These are phyloP conservation scores for Blastobotrys peoriensis DNA, from an alignment of 805 yeast species.

Conservation along the genomic window DNA sequence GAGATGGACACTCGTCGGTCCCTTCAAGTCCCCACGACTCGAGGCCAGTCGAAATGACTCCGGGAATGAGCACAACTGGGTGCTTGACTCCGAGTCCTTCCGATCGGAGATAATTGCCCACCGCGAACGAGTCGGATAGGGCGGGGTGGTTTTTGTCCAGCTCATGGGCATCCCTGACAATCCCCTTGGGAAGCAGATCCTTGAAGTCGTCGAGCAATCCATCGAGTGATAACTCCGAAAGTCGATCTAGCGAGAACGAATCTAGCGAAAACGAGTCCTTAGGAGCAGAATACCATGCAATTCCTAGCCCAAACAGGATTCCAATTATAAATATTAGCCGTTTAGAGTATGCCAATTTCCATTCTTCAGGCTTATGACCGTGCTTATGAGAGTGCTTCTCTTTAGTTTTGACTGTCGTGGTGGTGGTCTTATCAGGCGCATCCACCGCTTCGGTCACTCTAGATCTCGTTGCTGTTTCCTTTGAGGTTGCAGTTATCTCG, in stretches of 20 bases:
- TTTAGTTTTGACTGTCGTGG: too few relatives aligned
- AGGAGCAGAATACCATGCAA: conserved; percentile 59
- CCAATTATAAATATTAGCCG: conserved; percentile 63
- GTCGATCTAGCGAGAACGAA: conserved; percentile 42
- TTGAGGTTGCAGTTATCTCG: too few relatives aligned
- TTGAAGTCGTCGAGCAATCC: conserved; percentile 51
- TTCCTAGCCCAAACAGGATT: conserved; percentile 58
- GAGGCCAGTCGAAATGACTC: conserved; percentile 90
- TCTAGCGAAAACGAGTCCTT: conserved; percentile 23
- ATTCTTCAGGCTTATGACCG: conserved; percentile 1
- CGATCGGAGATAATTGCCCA: conserved; percentile 59
- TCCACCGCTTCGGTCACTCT: too few relatives aligned
- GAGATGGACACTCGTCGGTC: conserved; percentile 72
- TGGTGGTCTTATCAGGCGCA: too few relatives aligned
- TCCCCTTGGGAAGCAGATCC: conserved; percentile 72
- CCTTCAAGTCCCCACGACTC: conserved; percentile 88
- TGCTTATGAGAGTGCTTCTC: not conserved
- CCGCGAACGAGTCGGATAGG: conserved; percentile 76
- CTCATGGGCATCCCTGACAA: conserved; percentile 55
- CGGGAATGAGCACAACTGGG: conserved; percentile 92
- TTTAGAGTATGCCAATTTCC: conserved; percentile 33
- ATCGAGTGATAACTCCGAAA: conserved; percentile 49
- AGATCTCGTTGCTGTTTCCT: too few relatives aligned
- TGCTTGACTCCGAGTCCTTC: conserved; percentile 50
- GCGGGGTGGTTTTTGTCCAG: conserved; percentile 40